Evolutionary conservation across 805 yeast genomes (phyloP).

Genomic region (Zygosaccharomyces rouxii): DNA sequence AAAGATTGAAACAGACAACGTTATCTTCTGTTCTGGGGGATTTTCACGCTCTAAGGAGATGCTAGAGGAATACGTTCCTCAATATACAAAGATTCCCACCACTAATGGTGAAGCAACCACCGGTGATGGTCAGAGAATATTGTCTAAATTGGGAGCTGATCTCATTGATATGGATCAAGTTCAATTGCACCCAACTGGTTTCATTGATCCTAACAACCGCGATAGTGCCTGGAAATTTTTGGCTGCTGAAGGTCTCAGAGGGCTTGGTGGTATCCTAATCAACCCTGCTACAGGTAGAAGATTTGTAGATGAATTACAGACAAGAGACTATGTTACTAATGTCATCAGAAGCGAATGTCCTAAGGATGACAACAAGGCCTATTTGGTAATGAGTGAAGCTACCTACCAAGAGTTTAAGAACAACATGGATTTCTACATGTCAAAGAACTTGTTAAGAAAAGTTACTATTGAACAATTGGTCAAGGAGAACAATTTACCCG

Average conservation of each 20-base stretch:
- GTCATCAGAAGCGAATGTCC: constrained; percentile 37
- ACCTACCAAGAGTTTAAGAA: constrained; percentile 43
- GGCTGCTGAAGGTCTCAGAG: constrained; percentile 58
- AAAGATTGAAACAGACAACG: constrained; percentile 29
- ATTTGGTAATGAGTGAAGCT: constrained; percentile 39
- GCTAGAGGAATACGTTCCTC: constrained; percentile 44
- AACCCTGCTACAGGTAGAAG: constrained; percentile 44
- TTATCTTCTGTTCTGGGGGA: constrained; percentile 59
- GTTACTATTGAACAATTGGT: constrained; percentile 32
- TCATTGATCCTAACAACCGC: constrained; percentile 43
- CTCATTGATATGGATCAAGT: constrained; percentile 55
- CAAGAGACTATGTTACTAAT: constrained; percentile 50
- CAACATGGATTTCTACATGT: constrained; percentile 50
- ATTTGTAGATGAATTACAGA: constrained; percentile 50
- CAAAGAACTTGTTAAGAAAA: constrained; percentile 36
- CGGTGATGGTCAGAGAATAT: constrained; percentile 55
- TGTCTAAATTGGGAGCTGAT: constrained; percentile 45
- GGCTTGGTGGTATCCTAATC: constrained; percentile 53
- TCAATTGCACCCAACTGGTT: constrained; percentile 63
- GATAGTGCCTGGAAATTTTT: constrained; percentile 46
- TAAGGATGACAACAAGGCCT: constrained; percentile 32
- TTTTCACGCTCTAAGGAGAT: constrained; percentile 41
- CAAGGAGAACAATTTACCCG: constrained; percentile 22
- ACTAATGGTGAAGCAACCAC: constrained; percentile 54
- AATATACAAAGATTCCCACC: constrained; percentile 44